These are phyloP conservation scores for Schwanniomyces sp. DNA, from an alignment of 805 yeast species.

Conservation along the genomic window DNA sequence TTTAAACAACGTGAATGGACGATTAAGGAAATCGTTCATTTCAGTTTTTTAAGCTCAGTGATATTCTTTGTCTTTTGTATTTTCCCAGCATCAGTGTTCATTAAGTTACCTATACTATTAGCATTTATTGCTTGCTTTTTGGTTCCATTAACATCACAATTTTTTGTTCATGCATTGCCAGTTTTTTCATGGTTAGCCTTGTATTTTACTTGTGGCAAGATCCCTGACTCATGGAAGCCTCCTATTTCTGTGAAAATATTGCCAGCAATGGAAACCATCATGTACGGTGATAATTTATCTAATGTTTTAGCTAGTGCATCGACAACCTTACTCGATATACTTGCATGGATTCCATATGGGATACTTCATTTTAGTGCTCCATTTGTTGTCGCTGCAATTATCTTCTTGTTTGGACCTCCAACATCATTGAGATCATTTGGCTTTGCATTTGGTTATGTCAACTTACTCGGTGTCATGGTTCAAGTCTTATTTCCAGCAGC, in stretches of 20 bases:
- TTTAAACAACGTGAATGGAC: constrained; percentile 45
- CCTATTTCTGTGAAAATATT: constrained; percentile 85
- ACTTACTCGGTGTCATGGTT: constrained; percentile 76
- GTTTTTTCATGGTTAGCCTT: constrained; percentile 83
- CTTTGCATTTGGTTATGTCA: constrained; percentile 94
- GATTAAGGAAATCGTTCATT: constrained; percentile 50
- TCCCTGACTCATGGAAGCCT: constrained; percentile 76
- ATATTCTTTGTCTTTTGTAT: constrained; percentile 58
- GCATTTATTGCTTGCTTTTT: constrained; percentile 48
- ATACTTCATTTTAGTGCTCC: constrained; percentile 88
- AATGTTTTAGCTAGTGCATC: constrained; percentile 77
- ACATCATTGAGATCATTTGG: constrained; percentile 79
- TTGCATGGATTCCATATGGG: constrained; percentile 97
- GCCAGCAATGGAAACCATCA: constrained; percentile 88
- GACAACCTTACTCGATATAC: constrained; percentile 64
- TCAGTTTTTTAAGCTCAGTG: constrained; percentile 50
- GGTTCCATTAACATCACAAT: constrained; percentile 79
- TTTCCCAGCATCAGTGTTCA: constrained; percentile 53
- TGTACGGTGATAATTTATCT: constrained; percentile 88
- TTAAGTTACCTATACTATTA: constrained; percentile 39
- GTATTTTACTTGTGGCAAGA: constrained; percentile 73
- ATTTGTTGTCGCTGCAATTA: constrained; percentile 73
- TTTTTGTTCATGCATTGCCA: constrained; percentile 80
- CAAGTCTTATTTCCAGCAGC: constrained; percentile 91
- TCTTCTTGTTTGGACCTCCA: constrained; percentile 92